A percentile compares a stretch with the other conserved stretches of the same genome.
Conservation (phyloP, 139 green algal genomes). For the Chlorella sp. region DNA sequence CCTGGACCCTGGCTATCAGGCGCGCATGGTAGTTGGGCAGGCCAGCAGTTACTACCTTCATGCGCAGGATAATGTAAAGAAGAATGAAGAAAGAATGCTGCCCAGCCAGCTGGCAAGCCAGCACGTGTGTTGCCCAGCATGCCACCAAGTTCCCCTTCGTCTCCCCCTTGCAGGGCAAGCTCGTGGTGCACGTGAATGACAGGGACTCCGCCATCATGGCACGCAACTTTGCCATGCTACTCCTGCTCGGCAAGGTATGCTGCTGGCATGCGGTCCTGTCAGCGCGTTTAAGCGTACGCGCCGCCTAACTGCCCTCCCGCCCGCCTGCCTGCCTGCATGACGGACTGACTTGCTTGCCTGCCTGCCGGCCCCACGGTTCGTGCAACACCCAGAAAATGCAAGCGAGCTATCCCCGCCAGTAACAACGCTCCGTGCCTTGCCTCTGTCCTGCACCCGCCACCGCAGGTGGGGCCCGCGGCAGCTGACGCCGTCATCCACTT, state of each 20-base stretch:
- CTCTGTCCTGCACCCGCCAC: not conserved
- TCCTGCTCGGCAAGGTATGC: not conserved
- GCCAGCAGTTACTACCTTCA: too few relatives aligned
- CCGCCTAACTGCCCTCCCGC: not conserved
- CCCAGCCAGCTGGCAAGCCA: not conserved
- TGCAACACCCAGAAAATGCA: too few relatives aligned
- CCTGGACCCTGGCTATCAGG: not conserved
- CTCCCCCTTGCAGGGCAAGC: not conserved
- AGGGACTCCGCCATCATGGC: not conserved
- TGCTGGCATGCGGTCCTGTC: not conserved
- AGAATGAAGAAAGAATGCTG: too few relatives aligned
- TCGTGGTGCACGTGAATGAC: slow-evolving; percentile 11
- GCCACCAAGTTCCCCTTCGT: not conserved
- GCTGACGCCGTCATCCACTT: not conserved
- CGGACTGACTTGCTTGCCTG: not conserved
- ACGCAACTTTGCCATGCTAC: not conserved
- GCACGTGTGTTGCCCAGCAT: not conserved
- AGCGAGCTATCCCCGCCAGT: too few relatives aligned
- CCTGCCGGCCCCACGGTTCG: too few relatives aligned
- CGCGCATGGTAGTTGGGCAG: not conserved
- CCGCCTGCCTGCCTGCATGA: too few relatives aligned
- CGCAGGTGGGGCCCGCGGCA: not conserved
- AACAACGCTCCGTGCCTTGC: not conserved
- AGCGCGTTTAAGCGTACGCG: not conserved
- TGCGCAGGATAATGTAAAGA: too few relatives aligned